phyloP scores from a whole-genome alignment of 768 basidiomycete genomes.

The Xerocomus spinulosus region DNA sequence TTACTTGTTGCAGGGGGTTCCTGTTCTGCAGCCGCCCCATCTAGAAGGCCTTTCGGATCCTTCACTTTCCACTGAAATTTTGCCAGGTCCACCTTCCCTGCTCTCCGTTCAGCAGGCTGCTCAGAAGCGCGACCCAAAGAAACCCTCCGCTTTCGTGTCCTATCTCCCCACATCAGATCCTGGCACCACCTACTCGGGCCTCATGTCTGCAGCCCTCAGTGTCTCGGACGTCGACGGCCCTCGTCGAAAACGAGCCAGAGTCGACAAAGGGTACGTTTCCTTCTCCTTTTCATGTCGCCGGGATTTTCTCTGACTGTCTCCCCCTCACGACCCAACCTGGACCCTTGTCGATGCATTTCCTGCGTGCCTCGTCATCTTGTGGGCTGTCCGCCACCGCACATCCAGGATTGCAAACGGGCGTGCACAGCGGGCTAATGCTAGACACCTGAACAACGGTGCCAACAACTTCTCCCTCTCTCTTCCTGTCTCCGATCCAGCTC shows the following conservation, averaged over 20 bases:
- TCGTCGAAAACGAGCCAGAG: constrained; percentile 66
- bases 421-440: constrained; percentile 69
- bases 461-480: constrained; percentile 27
- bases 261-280: constrained; percentile 64
- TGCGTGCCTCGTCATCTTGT: constrained; percentile 9
- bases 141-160: constrained; percentile 62
- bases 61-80: constrained; percentile 81
- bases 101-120: constrained; percentile 64
- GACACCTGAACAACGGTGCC: constrained; percentile 53
- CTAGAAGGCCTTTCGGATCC: constrained; percentile 69
- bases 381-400: constrained; percentile 8
- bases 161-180: constrained; percentile 84
- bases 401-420: constrained; percentile 56
- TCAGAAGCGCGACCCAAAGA: constrained; percentile 77
- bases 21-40: constrained; percentile 72
- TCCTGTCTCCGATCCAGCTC: constrained; percentile 33
- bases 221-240: constrained; percentile 56
- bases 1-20: constrained; percentile 68
- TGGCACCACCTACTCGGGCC: constrained; percentile 81
- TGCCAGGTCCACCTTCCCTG: constrained; percentile 81
- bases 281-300: constrained; percentile 22
- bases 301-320: constrained; percentile 22
- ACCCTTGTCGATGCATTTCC: constrained; percentile 27
- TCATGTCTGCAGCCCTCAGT: constrained; percentile 61
- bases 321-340: constrained; percentile 19